These are phyloP conservation scores for Linnemannia schmuckeri DNA, from an alignment of 192 early-diverging fungal species.

Conservation along the genomic window DNA sequence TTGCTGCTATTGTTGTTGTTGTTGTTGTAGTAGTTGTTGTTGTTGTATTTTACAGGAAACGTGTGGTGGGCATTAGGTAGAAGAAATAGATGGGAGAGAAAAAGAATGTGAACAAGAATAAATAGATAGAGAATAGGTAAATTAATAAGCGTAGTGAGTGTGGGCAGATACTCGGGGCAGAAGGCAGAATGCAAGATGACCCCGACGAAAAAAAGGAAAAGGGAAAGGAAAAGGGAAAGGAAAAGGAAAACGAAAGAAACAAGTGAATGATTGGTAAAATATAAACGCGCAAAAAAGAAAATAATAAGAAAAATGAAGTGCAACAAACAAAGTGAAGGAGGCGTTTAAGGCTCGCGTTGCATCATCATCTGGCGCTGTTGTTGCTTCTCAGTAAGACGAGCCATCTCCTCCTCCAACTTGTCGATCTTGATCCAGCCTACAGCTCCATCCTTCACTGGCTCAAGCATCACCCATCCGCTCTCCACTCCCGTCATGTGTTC, in stretches of 20 bases:
- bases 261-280: not conserved
- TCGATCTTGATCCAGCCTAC: slow-evolving; percentile 57
- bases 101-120: not conserved
- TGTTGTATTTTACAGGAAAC: slow-evolving; percentile 3
- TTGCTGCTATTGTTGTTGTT: not conserved
- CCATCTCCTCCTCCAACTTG: slow-evolving; percentile 48
- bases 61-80: not conserved
- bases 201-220: not conserved
- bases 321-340: not conserved
- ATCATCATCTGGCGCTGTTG: slow-evolving; percentile 18
- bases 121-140: not conserved
- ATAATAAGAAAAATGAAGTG: not conserved
- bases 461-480: slow-evolving; percentile 54
- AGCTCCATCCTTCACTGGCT: slow-evolving; percentile 51
- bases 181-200: not conserved
- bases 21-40: not conserved
- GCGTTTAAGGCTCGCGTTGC: slow-evolving; percentile 24
- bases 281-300: not conserved
- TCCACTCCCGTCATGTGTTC: slow-evolving; percentile 50
- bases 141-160: not conserved
- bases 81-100: not conserved
- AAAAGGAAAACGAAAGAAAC: not conserved
- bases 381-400: slow-evolving; percentile 22
- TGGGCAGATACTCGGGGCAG: not conserved
- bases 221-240: not conserved